Percentiles rank a stretch among this genome's conserved stretches.
phyloP scores from a whole-genome alignment of 805 yeast species.

The Maudiozyma serrabonitensis region DNA sequence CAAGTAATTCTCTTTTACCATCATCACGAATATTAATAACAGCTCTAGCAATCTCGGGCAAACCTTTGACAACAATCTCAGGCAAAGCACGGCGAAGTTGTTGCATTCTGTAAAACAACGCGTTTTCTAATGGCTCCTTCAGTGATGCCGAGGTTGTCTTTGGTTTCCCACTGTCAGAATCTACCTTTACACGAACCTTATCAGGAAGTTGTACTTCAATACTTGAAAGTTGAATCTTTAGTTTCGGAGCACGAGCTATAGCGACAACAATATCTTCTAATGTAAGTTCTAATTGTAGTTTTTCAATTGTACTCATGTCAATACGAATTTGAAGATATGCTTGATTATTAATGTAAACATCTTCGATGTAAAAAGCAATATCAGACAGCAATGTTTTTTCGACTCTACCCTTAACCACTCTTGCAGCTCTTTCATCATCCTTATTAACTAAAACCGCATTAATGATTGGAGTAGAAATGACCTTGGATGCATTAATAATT shows the following conservation, averaged over 20 bases:
- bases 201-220: constrained; percentile 58
- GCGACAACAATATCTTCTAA: constrained; percentile 82
- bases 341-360: constrained; percentile 73
- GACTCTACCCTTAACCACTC: constrained; percentile 95
- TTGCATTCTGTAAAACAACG: constrained; percentile 81
- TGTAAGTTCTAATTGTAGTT: constrained; percentile 78
- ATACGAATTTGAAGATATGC: constrained; percentile 75
- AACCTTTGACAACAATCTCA: constrained; percentile 83
- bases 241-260: constrained; percentile 72
- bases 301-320: constrained; percentile 77
- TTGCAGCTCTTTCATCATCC: constrained; percentile 92
- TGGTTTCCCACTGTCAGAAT: constrained; percentile 33
- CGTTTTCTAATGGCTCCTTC: constrained; percentile 33
- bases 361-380: constrained; percentile 83
- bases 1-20: constrained; percentile 80
- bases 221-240: constrained; percentile 69
- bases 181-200: constrained; percentile 55
- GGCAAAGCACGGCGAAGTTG: constrained; percentile 79
- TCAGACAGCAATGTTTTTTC: constrained; percentile 87
- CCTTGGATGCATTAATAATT: constrained; percentile 93
- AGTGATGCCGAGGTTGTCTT: constrained; percentile 37
- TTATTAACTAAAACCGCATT: constrained; percentile 89
- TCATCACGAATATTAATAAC: constrained; percentile 88
- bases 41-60: constrained; percentile 86
- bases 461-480: constrained; percentile 92